A percentile compares a stretch with the other conserved stretches of the same genome.
Evolutionary conservation across 768 basidiomycete species (phyloP).

Genomic region (Calocybe indica): DNA sequence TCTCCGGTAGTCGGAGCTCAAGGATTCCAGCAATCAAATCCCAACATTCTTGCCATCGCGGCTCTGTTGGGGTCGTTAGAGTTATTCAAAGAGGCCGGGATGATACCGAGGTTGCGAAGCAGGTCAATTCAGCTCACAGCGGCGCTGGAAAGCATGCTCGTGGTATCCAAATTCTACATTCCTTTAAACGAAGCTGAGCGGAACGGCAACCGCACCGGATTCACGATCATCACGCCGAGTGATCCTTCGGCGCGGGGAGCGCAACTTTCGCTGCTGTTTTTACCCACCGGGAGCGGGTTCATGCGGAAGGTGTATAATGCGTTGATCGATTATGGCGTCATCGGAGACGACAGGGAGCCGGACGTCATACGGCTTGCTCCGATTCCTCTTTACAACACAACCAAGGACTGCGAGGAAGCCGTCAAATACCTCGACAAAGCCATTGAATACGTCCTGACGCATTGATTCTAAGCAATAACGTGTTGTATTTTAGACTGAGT

Average conservation of each 20-base stretch:
- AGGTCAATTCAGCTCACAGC: conserved; percentile 70
- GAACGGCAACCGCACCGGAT: conserved; percentile 34
- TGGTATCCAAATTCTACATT: conserved; percentile 59
- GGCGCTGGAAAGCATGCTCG: conserved; percentile 61
- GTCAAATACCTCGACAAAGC: conserved; percentile 59
- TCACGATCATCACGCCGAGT: conserved; percentile 90
- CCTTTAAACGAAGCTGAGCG: conserved; percentile 28
- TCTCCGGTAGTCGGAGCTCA: conserved; percentile 84
- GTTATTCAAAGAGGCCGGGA: conserved; percentile 73
- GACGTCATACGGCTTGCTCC: conserved; percentile 91
- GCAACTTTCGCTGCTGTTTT: conserved; percentile 82
- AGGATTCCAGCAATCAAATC: conserved; percentile 96
- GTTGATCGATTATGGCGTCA: conserved; percentile 65
- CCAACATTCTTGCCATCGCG: conserved; percentile 72
- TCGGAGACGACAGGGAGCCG: conserved; percentile 89
- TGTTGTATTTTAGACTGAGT: background rate
- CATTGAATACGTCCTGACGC: conserved; percentile 24
- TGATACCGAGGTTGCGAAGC: conserved; percentile 60
- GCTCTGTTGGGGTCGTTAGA: conserved; percentile 81
- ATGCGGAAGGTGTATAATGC: conserved; percentile 69
- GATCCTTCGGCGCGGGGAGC: conserved; percentile 67
- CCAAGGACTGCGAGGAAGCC: conserved; percentile 69
- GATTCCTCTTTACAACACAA: conserved; percentile 80
- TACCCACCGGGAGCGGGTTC: conserved; percentile 50
- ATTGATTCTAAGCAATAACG: too few species aligned